phyloP scores from a whole-genome alignment of 2,329 filamentous ascomycete genomes.

The Trichoderma simmonsii region DNA sequence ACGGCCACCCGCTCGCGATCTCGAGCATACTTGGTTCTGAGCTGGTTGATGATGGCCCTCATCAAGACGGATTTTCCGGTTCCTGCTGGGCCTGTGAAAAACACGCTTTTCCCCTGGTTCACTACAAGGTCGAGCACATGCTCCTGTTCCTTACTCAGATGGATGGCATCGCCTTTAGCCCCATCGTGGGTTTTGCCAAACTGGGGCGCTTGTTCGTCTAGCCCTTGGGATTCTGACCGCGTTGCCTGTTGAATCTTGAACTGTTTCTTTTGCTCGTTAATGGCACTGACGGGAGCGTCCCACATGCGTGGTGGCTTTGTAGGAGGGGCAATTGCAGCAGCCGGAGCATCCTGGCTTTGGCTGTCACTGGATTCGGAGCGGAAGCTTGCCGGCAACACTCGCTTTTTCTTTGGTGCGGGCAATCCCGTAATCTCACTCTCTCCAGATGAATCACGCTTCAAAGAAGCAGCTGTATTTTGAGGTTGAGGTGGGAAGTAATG shows the following conservation, averaged over 20 bases:
- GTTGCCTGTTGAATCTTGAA: slow-evolving; percentile 54
- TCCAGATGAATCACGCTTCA: slow-evolving; percentile 44
- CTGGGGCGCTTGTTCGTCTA: slow-evolving; percentile 28
- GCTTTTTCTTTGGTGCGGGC: slow-evolving; percentile 42
- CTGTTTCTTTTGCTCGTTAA: slow-evolving; percentile 76
- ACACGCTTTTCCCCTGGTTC: slow-evolving; percentile 79
- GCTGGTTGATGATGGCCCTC: slow-evolving; percentile 78
- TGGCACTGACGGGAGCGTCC: slow-evolving; percentile 70
- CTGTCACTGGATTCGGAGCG: slow-evolving; percentile 35
- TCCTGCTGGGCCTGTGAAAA: slow-evolving; percentile 95
- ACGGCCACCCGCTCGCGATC: slow-evolving; percentile 86
- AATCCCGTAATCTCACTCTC: slow-evolving; percentile 27
- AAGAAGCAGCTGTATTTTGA: slow-evolving; percentile 23
- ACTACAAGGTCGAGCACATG: slow-evolving; percentile 81
- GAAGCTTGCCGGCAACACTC: slow-evolving; percentile 55
- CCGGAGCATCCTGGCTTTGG: neutral
- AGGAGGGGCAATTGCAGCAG: slow-evolving; percentile 29
- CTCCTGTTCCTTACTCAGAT: slow-evolving; percentile 81
- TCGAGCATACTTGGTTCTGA: slow-evolving; percentile 71
- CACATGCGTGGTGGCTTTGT: slow-evolving; percentile 48
- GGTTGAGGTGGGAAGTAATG: slow-evolving; percentile 44
- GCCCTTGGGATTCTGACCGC: slow-evolving; percentile 32
- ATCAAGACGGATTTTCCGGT: slow-evolving; percentile 97
- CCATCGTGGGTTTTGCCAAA: slow-evolving; percentile 26
- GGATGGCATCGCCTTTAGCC: slow-evolving; percentile 51